A percentile compares a stretch with the other conserved stretches of the same genome.
phyloP scores from a whole-genome alignment of 2,329 filamentous ascomycete genomes.

The Stemphylium vesicarium region DNA sequence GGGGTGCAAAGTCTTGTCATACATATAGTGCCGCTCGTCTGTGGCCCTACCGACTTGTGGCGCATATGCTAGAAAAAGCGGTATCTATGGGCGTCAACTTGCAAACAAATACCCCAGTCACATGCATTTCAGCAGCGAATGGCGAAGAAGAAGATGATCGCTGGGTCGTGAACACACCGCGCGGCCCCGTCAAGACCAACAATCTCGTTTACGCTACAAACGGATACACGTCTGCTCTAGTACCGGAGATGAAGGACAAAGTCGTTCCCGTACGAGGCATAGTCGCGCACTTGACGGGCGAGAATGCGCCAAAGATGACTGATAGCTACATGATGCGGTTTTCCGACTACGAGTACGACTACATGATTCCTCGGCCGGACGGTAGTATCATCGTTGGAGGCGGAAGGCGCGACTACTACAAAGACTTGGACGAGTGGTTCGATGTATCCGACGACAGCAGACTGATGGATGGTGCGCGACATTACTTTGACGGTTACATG shows the following conservation, averaged over 20 bases:
- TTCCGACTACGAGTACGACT: constrained; percentile 57
- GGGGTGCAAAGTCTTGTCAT: constrained; percentile 16
- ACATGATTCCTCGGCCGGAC: constrained; percentile 51
- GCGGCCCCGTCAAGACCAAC: constrained; percentile 10
- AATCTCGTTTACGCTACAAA: constrained; percentile 30
- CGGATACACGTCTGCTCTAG: constrained; percentile 26
- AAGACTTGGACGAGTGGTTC: constrained; percentile 23
- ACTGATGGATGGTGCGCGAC: constrained; percentile 21
- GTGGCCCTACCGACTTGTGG: constrained; percentile 15
- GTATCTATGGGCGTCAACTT: constrained; percentile 15
- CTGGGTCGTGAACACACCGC: constrained; percentile 14
- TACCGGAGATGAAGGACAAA: constrained; percentile 47
- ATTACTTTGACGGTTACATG: constrained; percentile 39
- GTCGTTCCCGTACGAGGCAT: constrained; percentile 42
- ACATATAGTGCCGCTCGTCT: constrained; percentile 19
- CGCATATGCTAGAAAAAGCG: constrained; percentile 13
- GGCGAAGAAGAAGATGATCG: neutral
- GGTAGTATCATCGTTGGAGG: constrained; percentile 10
- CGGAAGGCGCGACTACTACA: constrained; percentile 38
- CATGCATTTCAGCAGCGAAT: neutral
- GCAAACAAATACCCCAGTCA: constrained; percentile 18
- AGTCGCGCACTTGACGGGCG: constrained; percentile 10
- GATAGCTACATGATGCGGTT: constrained; percentile 54
- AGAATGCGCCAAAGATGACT: constrained; percentile 15
- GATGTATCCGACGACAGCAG: constrained; percentile 27